phyloP scores from a whole-genome alignment of 257 asterid species.

The Solanum okadae region DNA sequence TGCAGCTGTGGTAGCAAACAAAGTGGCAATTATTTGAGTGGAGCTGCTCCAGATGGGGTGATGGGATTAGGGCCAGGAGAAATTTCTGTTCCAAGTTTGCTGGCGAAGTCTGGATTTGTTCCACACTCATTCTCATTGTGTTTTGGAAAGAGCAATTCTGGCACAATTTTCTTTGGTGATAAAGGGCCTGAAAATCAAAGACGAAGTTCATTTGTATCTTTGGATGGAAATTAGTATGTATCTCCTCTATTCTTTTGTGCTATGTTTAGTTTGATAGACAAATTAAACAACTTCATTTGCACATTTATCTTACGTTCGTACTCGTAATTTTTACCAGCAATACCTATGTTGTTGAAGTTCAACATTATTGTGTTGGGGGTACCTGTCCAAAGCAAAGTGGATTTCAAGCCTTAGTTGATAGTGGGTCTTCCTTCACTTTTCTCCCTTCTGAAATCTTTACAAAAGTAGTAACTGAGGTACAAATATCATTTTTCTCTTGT shows the following conservation, averaged over 20 bases:
- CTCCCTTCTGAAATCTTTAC: constrained; percentile 43
- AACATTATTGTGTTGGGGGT: constrained; percentile 44
- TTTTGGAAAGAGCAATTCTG: constrained; percentile 61
- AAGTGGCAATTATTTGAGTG: constrained; percentile 60
- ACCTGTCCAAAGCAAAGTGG: constrained; percentile 48
- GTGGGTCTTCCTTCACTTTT: constrained; percentile 77
- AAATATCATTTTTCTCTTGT: neutral
- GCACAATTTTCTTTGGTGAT: constrained; percentile 73
- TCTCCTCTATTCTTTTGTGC: neutral
- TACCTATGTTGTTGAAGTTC: constrained; percentile 49
- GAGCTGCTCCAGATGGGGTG: constrained; percentile 80
- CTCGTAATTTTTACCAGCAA: constrained; percentile 17
- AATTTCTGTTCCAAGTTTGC: constrained; percentile 69
- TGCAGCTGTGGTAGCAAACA: constrained; percentile 83
- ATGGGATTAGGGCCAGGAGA: constrained; percentile 79
- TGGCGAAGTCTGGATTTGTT: constrained; percentile 59
- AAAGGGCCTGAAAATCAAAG: constrained; percentile 55
- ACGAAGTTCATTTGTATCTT: constrained; percentile 41
- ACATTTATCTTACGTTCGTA: neutral
- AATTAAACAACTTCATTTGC: neutral
- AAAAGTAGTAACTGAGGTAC: constrained; percentile 49
- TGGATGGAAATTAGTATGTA: constrained; percentile 33
- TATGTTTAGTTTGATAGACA: neutral
- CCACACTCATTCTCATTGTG: constrained; percentile 77
- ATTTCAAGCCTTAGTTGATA: constrained; percentile 51